phyloP scores from a whole-genome alignment of 139 green algal genomes.

The Chlamydomonas eustigma region DNA sequence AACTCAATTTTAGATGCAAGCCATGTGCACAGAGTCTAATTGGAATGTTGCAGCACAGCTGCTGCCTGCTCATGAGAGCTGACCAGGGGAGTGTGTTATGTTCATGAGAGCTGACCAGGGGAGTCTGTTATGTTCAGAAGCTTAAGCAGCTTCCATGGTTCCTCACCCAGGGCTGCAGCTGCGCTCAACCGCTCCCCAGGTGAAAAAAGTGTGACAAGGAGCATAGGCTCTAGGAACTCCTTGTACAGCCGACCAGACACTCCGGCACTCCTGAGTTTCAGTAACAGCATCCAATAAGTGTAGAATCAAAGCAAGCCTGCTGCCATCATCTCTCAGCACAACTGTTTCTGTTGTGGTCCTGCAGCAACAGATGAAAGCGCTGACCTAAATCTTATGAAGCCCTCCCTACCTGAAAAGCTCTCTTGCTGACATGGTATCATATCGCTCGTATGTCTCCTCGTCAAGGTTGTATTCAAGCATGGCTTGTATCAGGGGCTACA shows the following conservation, averaged over 20 bases:
- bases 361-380: no score
- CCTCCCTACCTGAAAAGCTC: slow-evolving; percentile 66
- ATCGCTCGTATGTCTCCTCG: slow-evolving; percentile 50
- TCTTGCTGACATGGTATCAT: slow-evolving; percentile 64
- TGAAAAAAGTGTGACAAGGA: slow-evolving; percentile 84
- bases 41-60: no score
- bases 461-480: slow-evolving; percentile 66
- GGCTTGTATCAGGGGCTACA: slow-evolving; percentile 63
- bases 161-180: slow-evolving; percentile 53
- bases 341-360: no score
- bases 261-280: slow-evolving; percentile 28
- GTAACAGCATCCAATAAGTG: slow-evolving; percentile 3
- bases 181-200: slow-evolving; percentile 71
- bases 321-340: no score
- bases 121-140: no score
- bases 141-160: neutral
- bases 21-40: no score
- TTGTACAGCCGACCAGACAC: slow-evolving; percentile 60
- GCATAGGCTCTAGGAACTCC: slow-evolving; percentile 74
- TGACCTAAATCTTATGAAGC: no score
- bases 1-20: no score
- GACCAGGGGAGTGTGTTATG: no score
- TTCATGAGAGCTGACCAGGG: no score
- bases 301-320: no score
- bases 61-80: no score